Base-by-base conservation (phyloP, 345 rosid genomes). In the Pelargonium nanum region DNA sequence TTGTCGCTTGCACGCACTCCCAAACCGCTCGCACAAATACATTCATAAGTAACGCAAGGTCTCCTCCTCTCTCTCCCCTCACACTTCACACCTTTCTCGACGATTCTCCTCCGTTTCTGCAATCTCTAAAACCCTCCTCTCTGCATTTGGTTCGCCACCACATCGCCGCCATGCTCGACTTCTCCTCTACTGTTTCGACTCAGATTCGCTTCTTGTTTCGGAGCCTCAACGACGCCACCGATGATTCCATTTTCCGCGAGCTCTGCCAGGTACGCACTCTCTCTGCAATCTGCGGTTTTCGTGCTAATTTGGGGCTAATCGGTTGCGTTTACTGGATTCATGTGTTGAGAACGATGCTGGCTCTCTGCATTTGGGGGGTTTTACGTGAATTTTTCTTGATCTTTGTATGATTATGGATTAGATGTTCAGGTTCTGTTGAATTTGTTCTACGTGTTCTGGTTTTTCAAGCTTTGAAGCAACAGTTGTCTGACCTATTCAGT, bases 161-260 rank as follows among this genome's bases (percentile, higher is more conserved):
- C 56, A 61, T 57, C 60, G 53, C 64, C 62, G 60, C 77, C 78
- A 87, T 92, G 94, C 70, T 74, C 7, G 62, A 70, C 61, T 63
- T 70, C 51, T 76, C 91, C 26, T 74, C 84, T 22, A 68, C 77
- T 51, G 62, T 87, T 65, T 65, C 85, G 26, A 65, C 69, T 22
- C 88, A 87, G 76, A 75, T 84, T 75, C 91, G 91, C 64, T 87
- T 82, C 84, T 56, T 84, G 73, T 81, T 93, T 48, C 77, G 70
- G 55, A 70, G 74, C 70, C 64, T 80, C 74, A 72, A 60, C 72
- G 96, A 83, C 59, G 70, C 85, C 69, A 81, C 78, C 77, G 68
- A 60, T 69, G 93, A 87, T 72, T 74, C 81, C 30, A 75, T 80
- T 57, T 62, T 78, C 19, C 80, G 72, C 34, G 85, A 85, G 66